phyloP scores from a whole-genome alignment of 805 yeast genomes.

The Starmerella powellii region DNA sequence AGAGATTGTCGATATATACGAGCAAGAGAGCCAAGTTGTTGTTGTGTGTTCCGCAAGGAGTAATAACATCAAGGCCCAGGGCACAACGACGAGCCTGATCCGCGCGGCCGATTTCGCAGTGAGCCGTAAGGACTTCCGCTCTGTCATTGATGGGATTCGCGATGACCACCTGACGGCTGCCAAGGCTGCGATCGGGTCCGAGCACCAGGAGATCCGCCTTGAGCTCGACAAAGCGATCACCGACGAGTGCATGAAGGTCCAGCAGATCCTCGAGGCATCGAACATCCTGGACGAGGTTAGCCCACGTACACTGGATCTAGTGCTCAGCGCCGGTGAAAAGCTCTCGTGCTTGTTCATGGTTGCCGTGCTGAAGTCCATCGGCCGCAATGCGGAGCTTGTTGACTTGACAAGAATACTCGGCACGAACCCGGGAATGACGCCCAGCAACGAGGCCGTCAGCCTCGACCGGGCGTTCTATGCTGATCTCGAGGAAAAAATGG shows the following conservation, averaged over 20 bases:
- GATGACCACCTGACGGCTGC: conserved; percentile 76
- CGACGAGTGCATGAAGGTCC: conserved; percentile 54
- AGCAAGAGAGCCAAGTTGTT: conserved; percentile 53
- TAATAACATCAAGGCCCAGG: conserved; percentile 80
- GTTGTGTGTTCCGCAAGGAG: conserved; percentile 96
- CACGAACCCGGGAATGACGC: conserved; percentile 1
- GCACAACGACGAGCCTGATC: conserved; percentile 81
- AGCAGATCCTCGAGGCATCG: conserved; percentile 69
- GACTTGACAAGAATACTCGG: conserved; percentile 60
- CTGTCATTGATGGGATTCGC: conserved; percentile 53
- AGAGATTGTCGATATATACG: conserved; percentile 57
- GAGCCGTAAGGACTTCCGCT: conserved; percentile 31
- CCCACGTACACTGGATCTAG: conserved; percentile 73
- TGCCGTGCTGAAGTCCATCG: conserved; percentile 68
- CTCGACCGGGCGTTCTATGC: conserved; percentile 55
- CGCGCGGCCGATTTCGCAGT: conserved; percentile 59
- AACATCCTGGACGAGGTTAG: conserved; percentile 85
- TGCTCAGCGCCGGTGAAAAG: conserved; percentile 91
- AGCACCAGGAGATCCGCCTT: conserved; percentile 34
- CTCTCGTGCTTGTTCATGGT: conserved; percentile 83
- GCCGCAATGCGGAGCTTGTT: conserved; percentile 63
- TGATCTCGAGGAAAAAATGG: conserved; percentile 40
- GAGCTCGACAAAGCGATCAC: conserved; percentile 48
- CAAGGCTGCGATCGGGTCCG: conserved; percentile 36
- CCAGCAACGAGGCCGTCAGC: conserved; percentile 32